Base-by-base conservation (phyloP, 169 alveolate genomes). In the Babesia gibsoni region DNA sequence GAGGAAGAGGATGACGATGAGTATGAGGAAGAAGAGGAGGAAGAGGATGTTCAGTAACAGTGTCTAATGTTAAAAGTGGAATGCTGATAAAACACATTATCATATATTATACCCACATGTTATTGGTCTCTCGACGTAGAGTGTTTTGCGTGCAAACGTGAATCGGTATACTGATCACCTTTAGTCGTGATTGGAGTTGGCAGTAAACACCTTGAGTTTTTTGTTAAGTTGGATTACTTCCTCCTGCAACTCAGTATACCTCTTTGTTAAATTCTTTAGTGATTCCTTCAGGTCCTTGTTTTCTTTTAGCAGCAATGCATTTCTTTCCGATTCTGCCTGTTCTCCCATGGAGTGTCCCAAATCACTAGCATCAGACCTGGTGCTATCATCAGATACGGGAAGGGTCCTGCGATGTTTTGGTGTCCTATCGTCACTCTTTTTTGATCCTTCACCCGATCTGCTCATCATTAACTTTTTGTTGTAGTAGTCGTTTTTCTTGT, bases 401-500 rank as follows among this genome's bases (percentile, higher is more conserved):
- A 48, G 5, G 10, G 59, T 3, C 9, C 59, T 1, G 27, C 35
- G 56, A 9, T 9, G 37, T 3, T 49, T 33, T 16, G 16, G 10
- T 7, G 48, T 25, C n/a, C 30, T 23, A 46, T 54, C 65, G 22
- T 5, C 82, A 1, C 29, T 4, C 20, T 29, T 9, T 29, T 3
- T 23, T 12, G 22, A 7, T 5, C 37, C 32, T 12, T 30, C 67
- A 14, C 12, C 35, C 25, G 25, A 20, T 53, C 27, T 66, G 3
- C 25, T 50, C 37, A 20, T 49, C 56, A 46, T 30, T 10, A 78
- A 33, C 35, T 48, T 67, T 30, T 67, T 39, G 23, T 48, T 78
- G 63, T 78, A 78, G 63, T 78, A 78, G 70, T 78, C 87, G 63
- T 78, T 78, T 57, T 68, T 67, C 59, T 78, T 78, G 68, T 50